Base-by-base conservation (phyloP, 1,139 yeast species). In the Scheffersomyces quercinus region DNA sequence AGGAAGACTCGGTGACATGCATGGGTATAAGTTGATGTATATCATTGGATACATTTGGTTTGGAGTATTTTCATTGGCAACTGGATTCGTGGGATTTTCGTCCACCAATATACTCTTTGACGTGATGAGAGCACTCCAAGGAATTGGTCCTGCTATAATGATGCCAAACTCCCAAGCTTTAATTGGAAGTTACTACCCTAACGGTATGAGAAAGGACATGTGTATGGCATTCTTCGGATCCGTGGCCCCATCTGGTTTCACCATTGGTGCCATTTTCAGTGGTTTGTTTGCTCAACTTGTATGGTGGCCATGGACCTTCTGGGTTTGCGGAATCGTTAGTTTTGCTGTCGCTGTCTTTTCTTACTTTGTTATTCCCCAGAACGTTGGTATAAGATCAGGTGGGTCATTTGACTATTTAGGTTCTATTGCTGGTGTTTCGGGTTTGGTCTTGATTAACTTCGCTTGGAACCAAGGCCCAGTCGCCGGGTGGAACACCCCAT, bases 391-490 rank as follows among this genome's bases (percentile, higher is more conserved):
- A 43, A 56, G 44, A 42, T 51, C 55, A 26, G 49, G 36, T 34
- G 62, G 53, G 12, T 45, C 41, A 51, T 80, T 74, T 55, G 87
- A 83, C 60, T 70, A 65, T 51, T 54, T 56, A 38, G 85, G 85
- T 1, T 67, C 77, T 1, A 29, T 71, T 0, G 49, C 66, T 3
- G 83, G 83, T 6, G 73, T 81, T 3, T 39, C 61, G 11, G 83
- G 83, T 0, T 58, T 81, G 38, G 65, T 81, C 2, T 60, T 80
- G 35, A 67, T 80, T 48, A 77, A 79, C 52, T 73, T 81, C 49
- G 76, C 84, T 1, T 79, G 82, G 74, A 81, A 81, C 51, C 83
- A 82, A 52, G 87, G 82, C 7, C 85, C 88, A 0, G 73, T 70
- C 28, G 78, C 75, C 3, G 85, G 83, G 5, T 82, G 86, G 85